Base-by-base conservation (phyloP, 495 filamentous ascomycete genomes). In the Penicillium maclennaniae region DNA sequence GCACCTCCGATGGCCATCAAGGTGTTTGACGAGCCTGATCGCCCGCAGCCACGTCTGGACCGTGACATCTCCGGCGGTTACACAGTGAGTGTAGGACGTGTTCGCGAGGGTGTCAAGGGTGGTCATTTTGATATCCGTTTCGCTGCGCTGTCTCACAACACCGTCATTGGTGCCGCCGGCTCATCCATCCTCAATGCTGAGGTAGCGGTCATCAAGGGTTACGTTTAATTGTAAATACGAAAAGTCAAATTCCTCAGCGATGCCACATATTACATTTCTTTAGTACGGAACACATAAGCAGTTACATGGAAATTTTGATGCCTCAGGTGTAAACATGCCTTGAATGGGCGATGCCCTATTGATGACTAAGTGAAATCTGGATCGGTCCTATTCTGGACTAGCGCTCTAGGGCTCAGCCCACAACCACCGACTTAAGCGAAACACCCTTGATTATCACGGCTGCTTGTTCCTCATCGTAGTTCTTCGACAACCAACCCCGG, bases 111-210 rank as follows among this genome's bases (percentile, higher is more conserved):
- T 31, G 85, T 87, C 51, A 75, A 84, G 55, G 86, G 83, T 56
- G 88, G 85, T 21, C 84, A 90, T 38, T 88, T 92, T 56, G 89
- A 93, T 69, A 75, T 92, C 52, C 85, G 88, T 60, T 93, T 93
- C 67, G 88, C 88, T 28, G 84, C 87, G 5, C 68, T 93, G 59
- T 89, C 85, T 48, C 90, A 93, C 68, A 95, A 93, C 66, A 92
- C 92, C 41, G 85, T 98, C 40, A 92, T 98, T 65, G 92, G 92
- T 59, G 93, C 93, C 36, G 91, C 93, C 9, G 93, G 93, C 28
- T 93, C 89, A 8, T 95, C 89, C 15, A 95, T 97, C 67, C 72
- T 98, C 51, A 97, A 97, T 68, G 89, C 91, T 12, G 93, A 97
- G 69, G 89, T 91, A 31, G 92, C 92, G 34, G 83, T 96, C 21